These are phyloP conservation scores for Magnusiomyces tetraspermus DNA, from an alignment of 1,139 yeast genomes.

Conservation along the genomic window DNA sequence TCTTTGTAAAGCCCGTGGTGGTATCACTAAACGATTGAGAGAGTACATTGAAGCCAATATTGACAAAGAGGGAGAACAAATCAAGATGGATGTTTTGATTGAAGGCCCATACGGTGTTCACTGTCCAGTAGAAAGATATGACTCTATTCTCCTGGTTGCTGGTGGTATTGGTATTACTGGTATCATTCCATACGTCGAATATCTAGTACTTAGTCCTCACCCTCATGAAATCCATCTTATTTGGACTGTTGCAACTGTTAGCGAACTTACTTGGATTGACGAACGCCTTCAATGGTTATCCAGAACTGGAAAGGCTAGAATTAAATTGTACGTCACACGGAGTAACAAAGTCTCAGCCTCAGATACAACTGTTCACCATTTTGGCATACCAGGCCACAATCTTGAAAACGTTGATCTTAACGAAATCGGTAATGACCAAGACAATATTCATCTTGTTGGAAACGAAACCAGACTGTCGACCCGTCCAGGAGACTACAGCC, in stretches of 20 bases:
- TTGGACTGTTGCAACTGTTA: slow-evolving; percentile 24
- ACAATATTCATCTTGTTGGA: slow-evolving; percentile 1
- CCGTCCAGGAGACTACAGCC: background rate
- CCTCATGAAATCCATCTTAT: slow-evolving; percentile 21
- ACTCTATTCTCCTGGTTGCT: slow-evolving; percentile 46
- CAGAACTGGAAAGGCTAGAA: slow-evolving; percentile 19
- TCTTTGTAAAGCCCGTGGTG: slow-evolving; percentile 32
- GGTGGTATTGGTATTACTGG: slow-evolving; percentile 78
- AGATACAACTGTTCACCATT: background rate
- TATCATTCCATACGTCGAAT: slow-evolving; percentile 32
- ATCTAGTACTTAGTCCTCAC: slow-evolving; percentile 17
- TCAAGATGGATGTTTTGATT: slow-evolving; percentile 35
- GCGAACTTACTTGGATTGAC: slow-evolving; percentile 24
- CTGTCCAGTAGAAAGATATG: slow-evolving; percentile 47
- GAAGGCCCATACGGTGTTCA: slow-evolving; percentile 61
- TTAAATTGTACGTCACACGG: slow-evolving; percentile 21
- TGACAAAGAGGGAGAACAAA: slow-evolving; percentile 20
- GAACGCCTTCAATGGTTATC: slow-evolving; percentile 22
- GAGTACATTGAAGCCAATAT: slow-evolving; percentile 22
- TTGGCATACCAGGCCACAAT: background rate
- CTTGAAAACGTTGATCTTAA: background rate
- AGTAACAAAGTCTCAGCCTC: background rate
- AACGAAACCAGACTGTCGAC: background rate
- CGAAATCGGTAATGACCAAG: background rate
- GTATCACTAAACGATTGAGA: slow-evolving; percentile 26